Evolutionary conservation across 2,329 filamentous ascomycete genomes (phyloP).

Genomic region (Fusarium protoensiforme): DNA sequence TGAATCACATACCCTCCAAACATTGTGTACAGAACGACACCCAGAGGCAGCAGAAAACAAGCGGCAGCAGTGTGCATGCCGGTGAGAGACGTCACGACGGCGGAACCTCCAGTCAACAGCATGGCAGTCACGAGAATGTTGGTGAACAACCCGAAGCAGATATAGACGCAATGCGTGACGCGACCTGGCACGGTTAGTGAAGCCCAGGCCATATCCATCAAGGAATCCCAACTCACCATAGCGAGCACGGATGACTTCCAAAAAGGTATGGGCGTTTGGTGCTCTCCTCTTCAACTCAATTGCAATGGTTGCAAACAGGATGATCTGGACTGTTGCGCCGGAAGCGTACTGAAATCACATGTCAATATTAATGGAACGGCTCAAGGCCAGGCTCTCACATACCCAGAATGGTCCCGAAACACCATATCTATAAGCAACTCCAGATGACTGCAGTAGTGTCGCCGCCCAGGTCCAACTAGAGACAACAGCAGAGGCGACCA

Average conservation of each 20-base stretch:
- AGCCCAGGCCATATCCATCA: background rate
- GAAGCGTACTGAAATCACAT: conserved; percentile 59
- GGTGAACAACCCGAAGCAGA: conserved; percentile 84
- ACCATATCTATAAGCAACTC: conserved; percentile 85
- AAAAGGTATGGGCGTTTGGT: conserved; percentile 86
- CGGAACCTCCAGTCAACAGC: conserved; percentile 81
- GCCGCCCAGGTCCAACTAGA: conserved; percentile 95
- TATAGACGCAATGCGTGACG: conserved; percentile 79
- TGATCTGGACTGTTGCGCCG: conserved; percentile 82
- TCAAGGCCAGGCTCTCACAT: background rate
- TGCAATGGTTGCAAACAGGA: conserved; percentile 89
- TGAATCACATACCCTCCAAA: conserved; percentile 59
- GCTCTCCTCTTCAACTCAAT: conserved; percentile 90
- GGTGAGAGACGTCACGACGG: conserved; percentile 63
- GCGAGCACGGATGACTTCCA: conserved; percentile 84
- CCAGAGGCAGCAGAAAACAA: conserved; percentile 84
- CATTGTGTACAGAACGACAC: conserved; percentile 78
- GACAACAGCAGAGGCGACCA: conserved; percentile 90
- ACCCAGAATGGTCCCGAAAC: conserved; percentile 68
- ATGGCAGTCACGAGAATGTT: conserved; percentile 91
- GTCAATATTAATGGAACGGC: background rate
- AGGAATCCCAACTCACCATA: conserved; percentile 62
- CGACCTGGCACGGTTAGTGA: conserved; percentile 49
- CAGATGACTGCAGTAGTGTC: conserved; percentile 80
- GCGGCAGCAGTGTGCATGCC: conserved; percentile 75